Conservation (phyloP, 2,329 filamentous ascomycete genomes). For the Acephala macrosclerotiorum region DNA sequence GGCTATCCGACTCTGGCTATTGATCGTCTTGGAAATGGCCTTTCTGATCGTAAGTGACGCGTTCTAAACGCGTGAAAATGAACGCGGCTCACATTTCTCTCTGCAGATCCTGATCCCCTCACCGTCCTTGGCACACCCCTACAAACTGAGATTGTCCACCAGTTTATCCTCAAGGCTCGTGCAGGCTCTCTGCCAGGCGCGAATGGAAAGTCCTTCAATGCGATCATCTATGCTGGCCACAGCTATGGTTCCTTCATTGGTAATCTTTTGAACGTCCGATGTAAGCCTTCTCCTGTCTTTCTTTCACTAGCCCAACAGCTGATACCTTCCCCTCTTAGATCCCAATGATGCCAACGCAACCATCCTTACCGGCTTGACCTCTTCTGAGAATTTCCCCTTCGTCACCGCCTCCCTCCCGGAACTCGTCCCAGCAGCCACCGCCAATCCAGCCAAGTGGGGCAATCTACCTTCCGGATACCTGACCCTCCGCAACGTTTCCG, state of each 20-base stretch:
- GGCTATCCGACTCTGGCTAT: conserved; percentile 41
- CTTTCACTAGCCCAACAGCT: not conserved
- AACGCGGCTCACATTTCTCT: conserved; percentile 14
- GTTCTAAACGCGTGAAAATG: conserved; percentile 28
- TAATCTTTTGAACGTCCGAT: conserved; percentile 35
- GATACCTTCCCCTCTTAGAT: conserved; percentile 15
- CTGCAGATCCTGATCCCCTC: conserved; percentile 37
- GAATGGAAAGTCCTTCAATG: conserved; percentile 26
- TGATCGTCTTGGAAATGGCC: conserved; percentile 39
- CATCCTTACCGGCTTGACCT: conserved; percentile 40
- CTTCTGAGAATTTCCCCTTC: not conserved
- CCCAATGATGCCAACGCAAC: conserved; percentile 38
- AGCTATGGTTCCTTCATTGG: conserved; percentile 37
- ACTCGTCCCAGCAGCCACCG: conserved; percentile 2
- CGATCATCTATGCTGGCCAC: conserved; percentile 41
- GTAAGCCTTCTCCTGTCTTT: not conserved
- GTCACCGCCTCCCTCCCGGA: conserved; percentile 4
- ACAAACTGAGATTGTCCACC: conserved; percentile 38
- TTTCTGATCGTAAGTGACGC: conserved; percentile 29
- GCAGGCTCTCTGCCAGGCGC: conserved; percentile 24
- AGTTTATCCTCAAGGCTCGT: conserved; percentile 34
- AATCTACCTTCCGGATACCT: conserved; percentile 29
- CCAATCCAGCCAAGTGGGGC: conserved; percentile 18
- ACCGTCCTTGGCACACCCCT: conserved; percentile 34
- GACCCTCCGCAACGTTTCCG: conserved; percentile 7